Percentiles rank a stretch among this genome's conserved stretches.
Evolutionary conservation across 371 early-diverging fungal species (phyloP).

Genomic region (Parasitella parasitica): DNA sequence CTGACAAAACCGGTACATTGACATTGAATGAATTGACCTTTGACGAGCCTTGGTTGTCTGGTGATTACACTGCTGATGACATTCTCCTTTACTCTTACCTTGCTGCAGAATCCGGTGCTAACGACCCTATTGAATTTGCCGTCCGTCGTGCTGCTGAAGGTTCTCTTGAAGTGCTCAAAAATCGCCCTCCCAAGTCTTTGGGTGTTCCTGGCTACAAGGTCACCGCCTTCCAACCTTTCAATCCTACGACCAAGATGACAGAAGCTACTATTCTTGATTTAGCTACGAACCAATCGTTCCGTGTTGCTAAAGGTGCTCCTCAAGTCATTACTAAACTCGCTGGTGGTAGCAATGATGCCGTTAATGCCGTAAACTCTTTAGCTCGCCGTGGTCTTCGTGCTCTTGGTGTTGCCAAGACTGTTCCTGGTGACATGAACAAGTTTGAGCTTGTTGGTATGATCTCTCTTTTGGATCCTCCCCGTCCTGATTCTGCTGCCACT

Average conservation of each 20-base stretch:
- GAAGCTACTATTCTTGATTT: constrained; percentile 75
- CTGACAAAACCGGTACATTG: constrained; percentile 96
- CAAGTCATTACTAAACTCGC: constrained; percentile 80
- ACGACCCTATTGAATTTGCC: constrained; percentile 86
- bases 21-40: constrained; percentile 89
- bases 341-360: constrained; percentile 78
- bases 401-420: constrained; percentile 77
- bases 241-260: constrained; percentile 81
- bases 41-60: constrained; percentile 76
- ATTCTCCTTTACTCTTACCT: constrained; percentile 76
- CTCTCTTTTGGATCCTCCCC: constrained; percentile 87
- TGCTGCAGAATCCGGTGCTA: constrained; percentile 84
- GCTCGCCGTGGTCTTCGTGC: constrained; percentile 84
- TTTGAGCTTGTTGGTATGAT: constrained; percentile 77
- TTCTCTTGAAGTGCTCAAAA: constrained; percentile 61
- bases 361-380: constrained; percentile 77
- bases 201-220: constrained; percentile 71
- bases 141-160: constrained; percentile 77
- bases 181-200: constrained; percentile 51
- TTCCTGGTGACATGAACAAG: constrained; percentile 64
- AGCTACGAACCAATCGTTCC: constrained; percentile 68
- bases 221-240: constrained; percentile 80
- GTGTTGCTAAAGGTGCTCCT: constrained; percentile 88
- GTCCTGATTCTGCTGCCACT: constrained; percentile 65
- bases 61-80: constrained; percentile 73